Conservation (phyloP, 202 grass and related monocot species). For the Schoenoplectus triqueter region DNA sequence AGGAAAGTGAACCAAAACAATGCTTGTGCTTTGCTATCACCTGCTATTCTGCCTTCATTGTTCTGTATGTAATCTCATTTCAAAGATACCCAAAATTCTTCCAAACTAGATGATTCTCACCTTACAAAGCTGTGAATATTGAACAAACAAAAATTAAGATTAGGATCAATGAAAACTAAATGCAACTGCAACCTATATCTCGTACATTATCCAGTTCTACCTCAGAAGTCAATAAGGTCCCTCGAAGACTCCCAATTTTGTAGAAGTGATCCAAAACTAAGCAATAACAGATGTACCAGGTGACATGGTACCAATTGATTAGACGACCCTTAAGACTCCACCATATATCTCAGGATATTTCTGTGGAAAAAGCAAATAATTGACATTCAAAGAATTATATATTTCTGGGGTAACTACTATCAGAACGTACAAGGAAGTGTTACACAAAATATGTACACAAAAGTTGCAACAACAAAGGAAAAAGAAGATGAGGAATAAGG, state of each 20-base stretch:
- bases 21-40: not conserved
- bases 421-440: slow-evolving; percentile 13
- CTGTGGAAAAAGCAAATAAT: not conserved
- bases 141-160: not conserved
- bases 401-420: slow-evolving; percentile 34
- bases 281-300: not conserved
- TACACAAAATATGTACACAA: slow-evolving; percentile 35
- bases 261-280: not conserved
- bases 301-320: not conserved
- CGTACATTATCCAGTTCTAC: not conserved
- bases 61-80: too few species aligned
- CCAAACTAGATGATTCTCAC: not conserved
- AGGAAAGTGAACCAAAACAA: not conserved
- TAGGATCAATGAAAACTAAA: not conserved
- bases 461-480: slow-evolving; percentile 28
- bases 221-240: not conserved
- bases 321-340: not conserved
- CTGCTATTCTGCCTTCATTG: not conserved
- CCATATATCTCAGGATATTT: not conserved
- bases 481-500: not conserved
- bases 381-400: slow-evolving; percentile 38
- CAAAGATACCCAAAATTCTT: not conserved
- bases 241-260: not conserved
- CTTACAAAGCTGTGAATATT: not conserved
- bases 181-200: not conserved